phyloP scores from a whole-genome alignment of 805 yeast species.

The Pichia gijzeniarum region DNA sequence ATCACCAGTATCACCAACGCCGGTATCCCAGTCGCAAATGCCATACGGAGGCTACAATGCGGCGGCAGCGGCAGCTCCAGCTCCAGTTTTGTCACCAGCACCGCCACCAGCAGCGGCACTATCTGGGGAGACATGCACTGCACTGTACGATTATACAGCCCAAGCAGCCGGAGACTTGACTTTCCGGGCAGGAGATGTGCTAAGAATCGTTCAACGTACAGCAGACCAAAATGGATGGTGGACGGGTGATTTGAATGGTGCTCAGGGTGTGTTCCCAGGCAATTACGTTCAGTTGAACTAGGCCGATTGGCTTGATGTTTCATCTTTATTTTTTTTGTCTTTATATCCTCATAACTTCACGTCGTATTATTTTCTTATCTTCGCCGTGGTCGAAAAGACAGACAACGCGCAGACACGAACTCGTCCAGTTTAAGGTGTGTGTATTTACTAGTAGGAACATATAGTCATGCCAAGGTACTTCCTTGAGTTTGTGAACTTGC shows the following conservation, averaged over 20 bases:
- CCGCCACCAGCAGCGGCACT: slow-evolving; percentile 29
- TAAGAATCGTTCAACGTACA: slow-evolving; percentile 77
- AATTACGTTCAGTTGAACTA: slow-evolving; percentile 79
- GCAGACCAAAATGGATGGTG: slow-evolving; percentile 94
- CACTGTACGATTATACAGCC: slow-evolving; percentile 85
- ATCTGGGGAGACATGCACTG: slow-evolving; percentile 64
- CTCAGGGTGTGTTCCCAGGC: slow-evolving; percentile 91
- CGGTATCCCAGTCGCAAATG: neutral
- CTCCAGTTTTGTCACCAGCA: slow-evolving; percentile 17
- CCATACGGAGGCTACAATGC: no score
- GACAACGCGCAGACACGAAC: no score
- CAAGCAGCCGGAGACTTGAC: slow-evolving; percentile 90
- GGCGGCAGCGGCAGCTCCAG: neutral
- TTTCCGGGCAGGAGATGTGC: slow-evolving; percentile 82
- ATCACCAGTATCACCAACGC: slow-evolving; percentile 9
- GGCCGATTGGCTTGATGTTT: neutral
- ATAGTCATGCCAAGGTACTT: slow-evolving; percentile 10
- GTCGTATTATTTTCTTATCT: neutral
- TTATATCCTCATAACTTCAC: neutral
- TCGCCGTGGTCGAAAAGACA: no score
- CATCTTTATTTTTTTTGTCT: neutral
- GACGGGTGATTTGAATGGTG: slow-evolving; percentile 86
- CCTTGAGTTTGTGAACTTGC: slow-evolving; percentile 8
- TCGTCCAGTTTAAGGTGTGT: no score
- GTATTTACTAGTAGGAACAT: no score